Percentiles rank a stretch among this genome's conserved stretches.
Evolutionary conservation across 208 protist species (phyloP).

Genomic region (Herpetomonas samuelpessoai): DNA sequence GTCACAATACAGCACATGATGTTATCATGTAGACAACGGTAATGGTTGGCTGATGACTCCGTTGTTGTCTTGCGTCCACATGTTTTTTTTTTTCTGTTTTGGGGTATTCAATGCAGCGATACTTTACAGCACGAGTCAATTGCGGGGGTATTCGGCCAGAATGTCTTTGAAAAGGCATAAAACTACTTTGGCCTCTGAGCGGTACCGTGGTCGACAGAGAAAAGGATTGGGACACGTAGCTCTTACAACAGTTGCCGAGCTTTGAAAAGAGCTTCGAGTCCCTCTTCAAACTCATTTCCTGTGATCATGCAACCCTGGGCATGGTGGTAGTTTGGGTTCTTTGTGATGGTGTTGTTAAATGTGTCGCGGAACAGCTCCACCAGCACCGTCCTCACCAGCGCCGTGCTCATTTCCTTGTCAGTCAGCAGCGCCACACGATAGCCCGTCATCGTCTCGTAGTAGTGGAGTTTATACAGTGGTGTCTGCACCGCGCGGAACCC

Average conservation of each 20-base stretch:
- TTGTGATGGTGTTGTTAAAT: constrained; percentile 59
- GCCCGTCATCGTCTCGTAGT: constrained; percentile 82
- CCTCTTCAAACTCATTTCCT: constrained; percentile 55
- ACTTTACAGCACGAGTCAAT: no score
- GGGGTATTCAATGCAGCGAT: no score
- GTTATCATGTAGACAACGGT: no score
- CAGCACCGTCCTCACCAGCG: constrained; percentile 39
- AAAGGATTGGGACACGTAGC: constrained; percentile 3
- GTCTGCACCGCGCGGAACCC: constrained; percentile 70
- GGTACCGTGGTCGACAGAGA: no score
- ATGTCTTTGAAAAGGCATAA: no score
- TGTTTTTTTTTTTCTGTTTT: constrained; percentile 7
- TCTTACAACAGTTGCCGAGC: constrained; percentile 39
- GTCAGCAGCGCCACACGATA: constrained; percentile 81
- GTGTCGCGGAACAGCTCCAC: constrained; percentile 55
- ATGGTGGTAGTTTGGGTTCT: constrained; percentile 70
- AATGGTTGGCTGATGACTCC: no score
- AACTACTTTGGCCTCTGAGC: no score
- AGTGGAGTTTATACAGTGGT: constrained; percentile 87
- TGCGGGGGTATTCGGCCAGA: no score
- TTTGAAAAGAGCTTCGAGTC: constrained; percentile 50
- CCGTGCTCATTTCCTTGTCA: constrained; percentile 54
- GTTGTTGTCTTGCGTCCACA: neutral
- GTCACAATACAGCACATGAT: no score
- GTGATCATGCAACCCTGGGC: constrained; percentile 55